phyloP scores from a whole-genome alignment of 176 grass and related monocot species.

The Rhynchospora pubera region DNA sequence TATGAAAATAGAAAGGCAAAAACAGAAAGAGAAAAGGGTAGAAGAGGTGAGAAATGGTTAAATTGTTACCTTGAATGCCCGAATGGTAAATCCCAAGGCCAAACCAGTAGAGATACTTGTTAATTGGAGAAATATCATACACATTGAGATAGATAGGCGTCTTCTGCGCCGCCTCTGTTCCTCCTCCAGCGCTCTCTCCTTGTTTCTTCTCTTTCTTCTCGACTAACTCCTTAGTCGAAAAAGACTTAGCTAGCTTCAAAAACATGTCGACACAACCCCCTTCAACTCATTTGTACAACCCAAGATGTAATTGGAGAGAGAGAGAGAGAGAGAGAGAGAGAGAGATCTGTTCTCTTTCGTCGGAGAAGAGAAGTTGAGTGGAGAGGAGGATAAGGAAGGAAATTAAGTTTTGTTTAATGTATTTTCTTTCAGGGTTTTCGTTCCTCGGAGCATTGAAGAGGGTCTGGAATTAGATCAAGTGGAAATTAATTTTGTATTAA shows the following conservation, averaged over 20 bases:
- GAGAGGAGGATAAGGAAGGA: neutral
- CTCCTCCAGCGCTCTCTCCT: neutral
- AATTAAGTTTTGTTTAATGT: neutral
- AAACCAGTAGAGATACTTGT: slow-evolving; percentile 51
- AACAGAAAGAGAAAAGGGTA: neutral
- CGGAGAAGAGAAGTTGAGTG: neutral
- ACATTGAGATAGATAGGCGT: slow-evolving; percentile 39
- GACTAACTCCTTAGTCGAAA: slow-evolving; percentile 8
- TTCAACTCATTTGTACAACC: slow-evolving; percentile 11
- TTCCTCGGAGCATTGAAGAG: slow-evolving; percentile 5
- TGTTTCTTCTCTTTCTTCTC: neutral
- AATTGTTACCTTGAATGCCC: slow-evolving; percentile 40
- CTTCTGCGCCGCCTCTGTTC: neutral
- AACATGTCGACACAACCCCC: slow-evolving; percentile 10
- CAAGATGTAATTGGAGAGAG: neutral
- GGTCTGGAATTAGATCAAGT: slow-evolving; percentile 7
- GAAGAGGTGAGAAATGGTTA: neutral
- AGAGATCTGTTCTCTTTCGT: slow-evolving; percentile 8
- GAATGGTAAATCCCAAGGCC: slow-evolving; percentile 50
- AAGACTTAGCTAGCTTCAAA: neutral
- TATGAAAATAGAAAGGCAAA: neutral
- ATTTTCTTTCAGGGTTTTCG: neutral
- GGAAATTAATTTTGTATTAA: neutral
- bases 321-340: too few species aligned
- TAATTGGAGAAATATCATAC: slow-evolving; percentile 45